Evolutionary conservation across 192 early-diverging fungal genomes (phyloP), one percentile per base, ranked within the genome.

Genomic region (Dissophora ornata): DNA sequence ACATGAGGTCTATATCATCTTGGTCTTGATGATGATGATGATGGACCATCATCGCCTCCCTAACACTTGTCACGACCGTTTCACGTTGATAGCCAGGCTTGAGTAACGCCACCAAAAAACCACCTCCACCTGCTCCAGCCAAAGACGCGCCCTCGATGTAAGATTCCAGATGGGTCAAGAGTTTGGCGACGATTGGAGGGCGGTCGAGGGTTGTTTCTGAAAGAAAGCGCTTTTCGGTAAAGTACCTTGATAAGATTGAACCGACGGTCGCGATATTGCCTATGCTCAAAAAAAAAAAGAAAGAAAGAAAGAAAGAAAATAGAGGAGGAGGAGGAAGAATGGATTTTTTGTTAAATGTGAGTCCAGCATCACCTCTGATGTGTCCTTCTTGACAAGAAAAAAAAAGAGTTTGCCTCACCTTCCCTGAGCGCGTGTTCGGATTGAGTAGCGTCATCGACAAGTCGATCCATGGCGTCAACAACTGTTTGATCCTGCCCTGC

Each of bases 81-180:
- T 63, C 60, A 21, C 55, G 53, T 12, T 40, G 26, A 1, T 51
- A 54, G 1, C 22, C 50, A 1, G 41, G 62, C 28, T 67, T 66
- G 2, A 75, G 11, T 6, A 79, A 36, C 2, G 47, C 58, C 0
- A 36, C 58, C 47, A 79, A 51, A 41, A 69, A 79, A 2, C 77
- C 77, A 18, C 77, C 77, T 1, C 67, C 77, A 1, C 77, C 77
- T 15, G 77, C 77, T 3, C 77, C 77, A 9, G 59, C 51, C 10
- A 79, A 44, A 0, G 77, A 53, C 16, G 54, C 59, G 7, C 77
- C 77, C 12, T 69, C 66, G 21, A 69, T 58, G 29, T 48, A 46
- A 0, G 64, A 52, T 10, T 41, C 45, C 3, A 79, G 24, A 44
- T 59, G 56, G 0, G 8, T 13, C 2, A 79, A 16, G 0, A 79